Evolutionary conservation across 140 eudicot species (phyloP), one percentile per base, ranked within the genome.

Genomic region (Artemisia princeps): DNA sequence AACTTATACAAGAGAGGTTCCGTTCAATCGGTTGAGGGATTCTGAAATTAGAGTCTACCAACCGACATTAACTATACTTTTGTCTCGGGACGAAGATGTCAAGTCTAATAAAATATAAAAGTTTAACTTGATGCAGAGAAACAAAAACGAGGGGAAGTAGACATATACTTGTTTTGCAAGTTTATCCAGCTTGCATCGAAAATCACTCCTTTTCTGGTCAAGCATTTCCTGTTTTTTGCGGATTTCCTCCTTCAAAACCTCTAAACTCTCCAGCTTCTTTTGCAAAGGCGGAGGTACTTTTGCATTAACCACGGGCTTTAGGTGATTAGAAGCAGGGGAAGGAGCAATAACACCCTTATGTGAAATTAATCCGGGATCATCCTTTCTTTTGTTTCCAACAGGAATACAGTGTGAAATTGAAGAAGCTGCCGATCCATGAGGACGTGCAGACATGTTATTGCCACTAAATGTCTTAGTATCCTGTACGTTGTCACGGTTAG

Each of bases 191-290:
- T 81, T 69, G 50, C 70, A 86, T 51, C 76, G 70, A 60, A 87
- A 90, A 69, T 84, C 95, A 55, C 60, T 82, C 48, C 95, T 78
- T 72, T 90, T 90, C 79, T 74, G 89, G 48, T 82, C 94, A 69
- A 87, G 96, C 95, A 91, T 77, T 77, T 87, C 91, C 79, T 87
- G 97, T 78, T 87, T 90, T 76, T 82, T 87, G 64, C 94, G 95
- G 28, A 90, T 78, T 66, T 88, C 85, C 77, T 90, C 95, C 80
- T 84, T 86, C 83, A 90, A 79, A 69, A 76, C 83, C 85, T 78
- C 97, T 52, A 90, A 72, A 72, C 23, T 90, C 79, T 87, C 95
- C 82, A 86, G 73, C 76, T 84, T 90, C 81, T 87, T 90, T 70
- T 82, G 90, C 19, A 54, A 67, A 37, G 80, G 80, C 0, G 90